These are phyloP conservation scores for Aspergillus nanangensis DNA, from an alignment of 495 filamentous ascomycete species.

Conservation along the genomic window DNA sequence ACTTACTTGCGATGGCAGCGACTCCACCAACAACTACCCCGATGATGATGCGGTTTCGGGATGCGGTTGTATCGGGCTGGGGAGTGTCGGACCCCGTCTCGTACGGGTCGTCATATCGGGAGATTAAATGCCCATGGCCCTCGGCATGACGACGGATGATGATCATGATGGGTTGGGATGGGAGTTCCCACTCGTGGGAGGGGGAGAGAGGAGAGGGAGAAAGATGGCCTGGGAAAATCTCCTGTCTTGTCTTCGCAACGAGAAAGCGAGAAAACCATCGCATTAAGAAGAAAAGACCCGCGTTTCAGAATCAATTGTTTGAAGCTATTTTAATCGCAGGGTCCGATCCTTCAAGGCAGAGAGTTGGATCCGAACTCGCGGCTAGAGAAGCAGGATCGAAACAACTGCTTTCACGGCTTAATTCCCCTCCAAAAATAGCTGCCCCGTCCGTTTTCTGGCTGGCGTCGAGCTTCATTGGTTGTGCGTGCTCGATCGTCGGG, in stretches of 20 bases:
- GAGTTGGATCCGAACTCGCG: conserved; percentile 11
- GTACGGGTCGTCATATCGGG: background rate
- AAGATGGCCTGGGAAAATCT: background rate
- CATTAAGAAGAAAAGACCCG: background rate
- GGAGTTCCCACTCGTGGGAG: too few relatives aligned
- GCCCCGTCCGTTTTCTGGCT: background rate
- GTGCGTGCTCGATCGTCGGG: conserved; percentile 1
- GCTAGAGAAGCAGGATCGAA: too few relatives aligned
- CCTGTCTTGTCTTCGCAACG: background rate
- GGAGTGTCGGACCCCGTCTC: background rate
- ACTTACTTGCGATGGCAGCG: conserved; percentile 22
- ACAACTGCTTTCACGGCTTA: too few relatives aligned
- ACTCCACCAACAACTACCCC: conserved; percentile 25
- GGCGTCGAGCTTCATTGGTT: conserved; percentile 8
- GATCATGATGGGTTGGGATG: too few relatives aligned
- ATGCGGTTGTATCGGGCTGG: background rate
- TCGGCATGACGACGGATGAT: background rate
- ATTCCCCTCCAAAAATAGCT: conserved; percentile 10
- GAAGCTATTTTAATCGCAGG: conserved; percentile 12
- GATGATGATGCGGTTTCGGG: conserved; percentile 20
- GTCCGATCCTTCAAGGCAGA: conserved; percentile 1
- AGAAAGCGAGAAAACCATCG: background rate
- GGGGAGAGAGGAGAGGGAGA: background rate
- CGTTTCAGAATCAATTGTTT: background rate
- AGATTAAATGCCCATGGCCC: background rate